Conservation (phyloP, 2,329 filamentous ascomycete species). For the Claviceps sp. region DNA sequence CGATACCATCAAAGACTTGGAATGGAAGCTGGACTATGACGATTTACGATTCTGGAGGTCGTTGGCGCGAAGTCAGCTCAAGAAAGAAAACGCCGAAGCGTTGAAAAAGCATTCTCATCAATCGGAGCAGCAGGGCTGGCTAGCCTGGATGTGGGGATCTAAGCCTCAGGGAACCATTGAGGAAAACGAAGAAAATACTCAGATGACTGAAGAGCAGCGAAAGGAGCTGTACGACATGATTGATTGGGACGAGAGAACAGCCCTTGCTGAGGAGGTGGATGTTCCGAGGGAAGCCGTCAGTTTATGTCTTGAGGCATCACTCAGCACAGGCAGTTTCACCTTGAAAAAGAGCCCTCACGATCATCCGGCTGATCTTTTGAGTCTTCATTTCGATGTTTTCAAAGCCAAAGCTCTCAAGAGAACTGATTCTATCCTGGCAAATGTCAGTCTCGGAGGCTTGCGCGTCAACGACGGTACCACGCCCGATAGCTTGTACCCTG, state of each 20-base stretch:
- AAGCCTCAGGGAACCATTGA: conserved; percentile 51
- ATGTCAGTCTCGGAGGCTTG: conserved; percentile 82
- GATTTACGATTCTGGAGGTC: conserved; percentile 97
- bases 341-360: conserved; percentile 55
- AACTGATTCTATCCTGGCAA: conserved; percentile 78
- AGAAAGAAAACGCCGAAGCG: conserved; percentile 87
- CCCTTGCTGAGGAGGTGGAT: conserved; percentile 76
- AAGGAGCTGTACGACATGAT: conserved; percentile 96
- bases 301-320: conserved; percentile 78
- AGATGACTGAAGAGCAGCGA: conserved; percentile 89
- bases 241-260: conserved; percentile 95
- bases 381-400: conserved; percentile 89
- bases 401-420: conserved; percentile 79
- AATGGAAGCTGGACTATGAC: conserved; percentile 83
- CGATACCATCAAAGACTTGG: conserved; percentile 60
- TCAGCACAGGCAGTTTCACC: conserved; percentile 95
- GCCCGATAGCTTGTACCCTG: conserved; percentile 75
- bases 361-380: conserved; percentile 68
- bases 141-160: conserved; percentile 81
- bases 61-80: conserved; percentile 80
- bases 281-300: conserved; percentile 85
- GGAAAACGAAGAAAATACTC: conserved; percentile 54
- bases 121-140: conserved; percentile 71
- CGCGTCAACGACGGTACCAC: conserved; percentile 95
- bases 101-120: conserved; percentile 47